phyloP scores from a whole-genome alignment of 2,329 filamentous ascomycete genomes.

The Zasmidium angulare region DNA sequence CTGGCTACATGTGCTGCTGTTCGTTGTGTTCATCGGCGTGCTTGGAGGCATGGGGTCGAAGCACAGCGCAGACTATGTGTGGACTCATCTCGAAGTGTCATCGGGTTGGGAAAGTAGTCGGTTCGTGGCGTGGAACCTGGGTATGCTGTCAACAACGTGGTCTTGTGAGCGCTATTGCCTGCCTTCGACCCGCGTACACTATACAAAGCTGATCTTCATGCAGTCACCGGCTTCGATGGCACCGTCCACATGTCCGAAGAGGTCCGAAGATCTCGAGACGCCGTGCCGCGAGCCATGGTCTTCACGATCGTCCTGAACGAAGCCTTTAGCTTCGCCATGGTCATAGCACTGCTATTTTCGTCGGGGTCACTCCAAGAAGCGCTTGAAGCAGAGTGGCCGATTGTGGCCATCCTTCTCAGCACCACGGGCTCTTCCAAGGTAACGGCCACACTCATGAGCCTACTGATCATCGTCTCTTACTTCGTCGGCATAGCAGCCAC shows the following conservation, averaged over 20 bases:
- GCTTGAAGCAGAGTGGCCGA: conserved; percentile 4
- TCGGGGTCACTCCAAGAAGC: conserved; percentile 1
- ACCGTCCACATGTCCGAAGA: conserved; percentile 23
- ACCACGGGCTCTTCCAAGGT: not conserved
- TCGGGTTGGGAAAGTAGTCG: not conserved
- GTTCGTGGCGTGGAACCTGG: conserved; percentile 7
- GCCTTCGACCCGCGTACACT: not conserved
- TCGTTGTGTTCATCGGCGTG: conserved; percentile 53
- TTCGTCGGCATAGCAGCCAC: conserved; percentile 2
- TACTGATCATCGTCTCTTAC: not conserved
- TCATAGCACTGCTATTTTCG: conserved; percentile 34
- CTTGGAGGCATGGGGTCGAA: conserved; percentile 28
- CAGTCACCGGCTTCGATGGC: conserved; percentile 7
- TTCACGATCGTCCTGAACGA: conserved; percentile 23
- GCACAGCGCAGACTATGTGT: conserved; percentile 6
- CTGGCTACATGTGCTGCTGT: conserved; percentile 52
- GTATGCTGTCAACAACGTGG: conserved; percentile 5
- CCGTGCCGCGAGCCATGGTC: conserved; percentile 27
- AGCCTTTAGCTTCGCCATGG: conserved; percentile 26
- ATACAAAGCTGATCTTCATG: not conserved
- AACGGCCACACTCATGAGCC: conserved; percentile 1
- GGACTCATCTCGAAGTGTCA: conserved; percentile 1
- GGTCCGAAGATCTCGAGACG: conserved; percentile 22
- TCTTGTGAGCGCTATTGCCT: conserved; percentile 2
- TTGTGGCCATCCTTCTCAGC: conserved; percentile 4